These are phyloP conservation scores for Zygnema circumcarinatum DNA, from an alignment of 139 green algal genomes.

Conservation along the genomic window DNA sequence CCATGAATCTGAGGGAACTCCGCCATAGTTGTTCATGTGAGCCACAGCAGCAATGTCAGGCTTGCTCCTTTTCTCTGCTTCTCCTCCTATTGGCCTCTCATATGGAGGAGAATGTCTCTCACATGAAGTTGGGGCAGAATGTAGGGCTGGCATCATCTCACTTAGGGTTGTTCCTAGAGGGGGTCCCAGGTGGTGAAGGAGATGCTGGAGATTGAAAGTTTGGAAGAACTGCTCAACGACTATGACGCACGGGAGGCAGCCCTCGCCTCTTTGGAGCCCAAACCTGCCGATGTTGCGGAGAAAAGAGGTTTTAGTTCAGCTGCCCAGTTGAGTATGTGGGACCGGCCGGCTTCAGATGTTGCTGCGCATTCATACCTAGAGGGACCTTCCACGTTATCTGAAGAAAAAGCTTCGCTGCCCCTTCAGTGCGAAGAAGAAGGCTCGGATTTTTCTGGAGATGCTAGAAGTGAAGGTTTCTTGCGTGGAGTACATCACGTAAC, in stretches of 20 bases:
- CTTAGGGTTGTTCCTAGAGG: background rate
- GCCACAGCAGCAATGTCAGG: background rate
- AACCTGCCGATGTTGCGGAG: background rate
- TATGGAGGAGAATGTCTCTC: background rate
- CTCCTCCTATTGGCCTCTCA: background rate
- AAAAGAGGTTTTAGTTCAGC: no score
- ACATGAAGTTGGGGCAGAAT: background rate
- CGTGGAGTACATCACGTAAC: no score
- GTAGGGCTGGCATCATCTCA: background rate
- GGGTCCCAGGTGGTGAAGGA: background rate
- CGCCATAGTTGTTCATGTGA: background rate
- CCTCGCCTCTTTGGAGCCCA: background rate
- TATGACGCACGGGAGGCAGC: background rate
- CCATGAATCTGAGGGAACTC: background rate
- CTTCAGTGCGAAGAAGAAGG: no score
- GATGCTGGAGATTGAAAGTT: background rate
- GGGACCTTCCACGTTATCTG: no score
- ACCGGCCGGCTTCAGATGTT: no score
- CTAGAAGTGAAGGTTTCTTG: no score
- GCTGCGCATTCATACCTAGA: no score
- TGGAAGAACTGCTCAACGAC: background rate
- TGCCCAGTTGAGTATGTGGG: no score
- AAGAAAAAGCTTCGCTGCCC: no score
- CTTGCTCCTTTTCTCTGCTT: background rate
- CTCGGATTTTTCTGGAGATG: no score